Base-by-base conservation (phyloP, 495 filamentous ascomycete genomes). In the Cudoniella acicularis region DNA sequence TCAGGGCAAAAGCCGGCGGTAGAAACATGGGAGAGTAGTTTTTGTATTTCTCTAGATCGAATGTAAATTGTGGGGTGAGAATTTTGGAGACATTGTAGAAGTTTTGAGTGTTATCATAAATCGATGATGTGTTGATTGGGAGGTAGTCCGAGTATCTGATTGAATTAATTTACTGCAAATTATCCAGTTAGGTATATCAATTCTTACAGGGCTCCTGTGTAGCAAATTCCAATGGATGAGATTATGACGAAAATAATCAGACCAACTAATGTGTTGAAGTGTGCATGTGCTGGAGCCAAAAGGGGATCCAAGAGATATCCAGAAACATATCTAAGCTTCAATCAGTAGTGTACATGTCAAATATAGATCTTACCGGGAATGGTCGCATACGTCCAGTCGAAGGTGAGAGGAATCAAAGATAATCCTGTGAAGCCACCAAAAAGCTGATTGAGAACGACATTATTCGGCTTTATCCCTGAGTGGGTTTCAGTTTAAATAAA, bases 1-100 rank as follows among this genome's bases (percentile, higher is more conserved):
- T 78, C 41, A 86, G 69, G 50, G 81, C 77, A 60, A 85, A 87
- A 0, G 82, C 79, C 24, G 83, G 84, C 67, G 80, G 83, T 10
- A 87, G 70, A 58, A 82, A 87, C 23, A 86, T 72, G 0, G 83
- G 83, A 10, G 81, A 85, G 67, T 87, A 86, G 2, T 69, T 66
- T 53, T 83, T 72, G 67, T 86, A 86, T 2, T 76, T 78, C 52
- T 68, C 70, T 55, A 76, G 72, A 46, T 83, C 69, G 46, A 86
- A 72, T n/a, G 75, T 80, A 21, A 75, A 72, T 1, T 79, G 72
- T 13, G 73, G 43, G 0, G 76, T 75, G n/a, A 84, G 68, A 40
- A 86, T 73, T 3, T 72, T 73, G 2, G 76, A 72, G 3, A 83
- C 77, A 48, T 86, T 77, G 59, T 86, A 87, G 8, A 53, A 53